These are phyloP conservation scores for Drosera spatulata DNA, from an alignment of 179 eudicot species.

Conservation along the genomic window DNA sequence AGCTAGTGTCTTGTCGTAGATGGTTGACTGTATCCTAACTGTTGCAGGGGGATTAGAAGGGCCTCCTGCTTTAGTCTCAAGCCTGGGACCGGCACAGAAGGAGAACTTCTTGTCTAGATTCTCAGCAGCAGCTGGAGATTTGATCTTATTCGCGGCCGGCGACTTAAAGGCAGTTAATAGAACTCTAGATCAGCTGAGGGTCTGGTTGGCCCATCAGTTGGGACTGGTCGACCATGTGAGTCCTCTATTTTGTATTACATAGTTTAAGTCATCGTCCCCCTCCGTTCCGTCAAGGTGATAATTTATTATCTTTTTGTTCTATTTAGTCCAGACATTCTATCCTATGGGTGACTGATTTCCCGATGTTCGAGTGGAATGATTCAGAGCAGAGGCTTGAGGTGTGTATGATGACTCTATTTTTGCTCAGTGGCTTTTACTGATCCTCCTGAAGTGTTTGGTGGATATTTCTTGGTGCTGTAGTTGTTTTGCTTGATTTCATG, in stretches of 20 bases:
- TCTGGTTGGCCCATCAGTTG: conserved; percentile 59
- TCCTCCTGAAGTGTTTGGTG: too few relatives aligned
- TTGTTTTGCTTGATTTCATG: too few relatives aligned
- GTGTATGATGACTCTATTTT: conserved; percentile 5
- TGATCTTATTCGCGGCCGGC: conserved; percentile 87
- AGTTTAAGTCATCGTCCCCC: not conserved
- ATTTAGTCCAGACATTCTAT: conserved; percentile 71
- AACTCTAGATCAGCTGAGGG: conserved; percentile 71
- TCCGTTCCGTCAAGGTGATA: not conserved
- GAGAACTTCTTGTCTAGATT: conserved; percentile 44
- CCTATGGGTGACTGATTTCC: conserved; percentile 95
- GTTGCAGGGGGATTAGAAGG: conserved; percentile 69
- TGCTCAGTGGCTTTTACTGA: not conserved
- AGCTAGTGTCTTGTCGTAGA: not conserved
- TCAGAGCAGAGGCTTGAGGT: conserved; percentile 87
- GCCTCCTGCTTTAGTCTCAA: conserved; percentile 58
- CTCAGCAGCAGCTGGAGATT: conserved; percentile 66
- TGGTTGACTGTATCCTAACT: conserved; percentile 11
- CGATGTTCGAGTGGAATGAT: conserved; percentile 97
- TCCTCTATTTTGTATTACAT: conserved; percentile 1
- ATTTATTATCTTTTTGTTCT: conserved; percentile 9
- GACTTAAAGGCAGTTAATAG: conserved; percentile 56
- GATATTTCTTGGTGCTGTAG: too few relatives aligned
- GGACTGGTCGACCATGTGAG: conserved; percentile 82
- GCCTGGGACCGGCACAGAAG: conserved; percentile 40